phyloP scores from a whole-genome alignment of 2,329 filamentous ascomycete genomes.

The Parafenestella ontariensis region DNA sequence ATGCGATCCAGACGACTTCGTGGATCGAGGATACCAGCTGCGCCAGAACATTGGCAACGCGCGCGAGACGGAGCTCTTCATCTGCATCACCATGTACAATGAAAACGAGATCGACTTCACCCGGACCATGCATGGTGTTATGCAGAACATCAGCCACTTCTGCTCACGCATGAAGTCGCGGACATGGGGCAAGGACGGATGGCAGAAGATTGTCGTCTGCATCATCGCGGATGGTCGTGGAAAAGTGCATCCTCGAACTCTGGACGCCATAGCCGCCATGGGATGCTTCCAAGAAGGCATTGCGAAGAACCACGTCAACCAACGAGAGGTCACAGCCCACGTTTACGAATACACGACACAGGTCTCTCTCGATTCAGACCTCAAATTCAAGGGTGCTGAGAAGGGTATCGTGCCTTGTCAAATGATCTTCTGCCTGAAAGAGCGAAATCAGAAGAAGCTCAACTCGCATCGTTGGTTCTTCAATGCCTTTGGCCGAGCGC shows the following conservation, averaged over 20 bases:
- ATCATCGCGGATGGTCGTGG: constrained; percentile 94
- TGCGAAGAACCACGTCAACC: constrained; percentile 97
- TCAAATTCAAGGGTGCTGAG: constrained; percentile 99
- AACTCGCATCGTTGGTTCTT: constrained; percentile 99
- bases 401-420: constrained; percentile 98
- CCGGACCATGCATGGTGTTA: constrained; percentile 96
- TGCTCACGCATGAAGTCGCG: constrained; percentile 90
- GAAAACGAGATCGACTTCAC: constrained; percentile 97
- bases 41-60: constrained; percentile 89
- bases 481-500: constrained; percentile 90
- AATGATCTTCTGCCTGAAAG: constrained; percentile 98
- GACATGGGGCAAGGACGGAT: constrained; percentile 95
- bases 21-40: constrained; percentile 85
- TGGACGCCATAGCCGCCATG: constrained; percentile 94
- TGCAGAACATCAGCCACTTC: constrained; percentile 98
- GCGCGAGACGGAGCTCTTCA: constrained; percentile 93
- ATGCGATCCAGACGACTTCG: constrained; percentile 94
- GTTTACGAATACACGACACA: constrained; percentile 99
- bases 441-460: constrained; percentile 96
- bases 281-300: constrained; percentile 98
- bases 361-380: constrained; percentile 90
- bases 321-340: constrained; percentile 92
- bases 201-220: constrained; percentile 99
- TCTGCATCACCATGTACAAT: constrained; percentile 99
- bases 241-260: constrained; percentile 89